Evolutionary conservation across 2,329 filamentous ascomycete species (phyloP).

Genomic region (Fusarium verrucosum): DNA sequence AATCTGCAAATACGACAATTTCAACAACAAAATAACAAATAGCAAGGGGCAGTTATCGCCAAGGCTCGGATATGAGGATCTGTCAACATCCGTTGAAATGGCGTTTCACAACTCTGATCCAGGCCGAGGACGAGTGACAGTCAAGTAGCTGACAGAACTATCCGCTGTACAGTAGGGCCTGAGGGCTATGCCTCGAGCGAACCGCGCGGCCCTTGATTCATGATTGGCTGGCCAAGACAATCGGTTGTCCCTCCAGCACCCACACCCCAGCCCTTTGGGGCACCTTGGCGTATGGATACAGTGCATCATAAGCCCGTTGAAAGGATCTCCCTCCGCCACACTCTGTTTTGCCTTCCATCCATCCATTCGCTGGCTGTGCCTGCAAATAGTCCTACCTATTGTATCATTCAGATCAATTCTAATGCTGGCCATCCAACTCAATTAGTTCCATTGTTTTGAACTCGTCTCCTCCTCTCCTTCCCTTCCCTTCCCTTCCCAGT

Average conservation of each 20-base stretch:
- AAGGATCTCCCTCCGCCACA: constrained; percentile 31
- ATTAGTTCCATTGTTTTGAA: neutral
- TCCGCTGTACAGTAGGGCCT: too few species aligned
- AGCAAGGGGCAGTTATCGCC: neutral
- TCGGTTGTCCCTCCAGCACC: constrained; percentile 33
- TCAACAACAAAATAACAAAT: too few species aligned
- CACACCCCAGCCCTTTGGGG: constrained; percentile 24
- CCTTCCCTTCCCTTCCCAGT: neutral
- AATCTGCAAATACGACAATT: neutral
- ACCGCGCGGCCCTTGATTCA: constrained; percentile 29
- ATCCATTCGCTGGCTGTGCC: too few species aligned
- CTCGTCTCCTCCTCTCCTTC: neutral
- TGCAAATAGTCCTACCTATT: neutral
- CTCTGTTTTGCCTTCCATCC: constrained; percentile 23
- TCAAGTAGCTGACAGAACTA: constrained; percentile 2
- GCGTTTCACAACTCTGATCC: constrained; percentile 12
- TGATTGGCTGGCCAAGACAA: constrained; percentile 26
- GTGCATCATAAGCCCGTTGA: constrained; percentile 6
- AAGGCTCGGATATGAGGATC: neutral
- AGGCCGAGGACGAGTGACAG: constrained; percentile 1
- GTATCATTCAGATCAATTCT: constrained; percentile 22
- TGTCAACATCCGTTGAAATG: constrained; percentile 7
- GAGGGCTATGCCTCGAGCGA: constrained; percentile 29
- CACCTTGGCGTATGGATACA: constrained; percentile 18
- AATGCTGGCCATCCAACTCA: constrained; percentile 13